A percentile compares a stretch with the other conserved stretches of the same genome.
Evolutionary conservation across 2,329 filamentous ascomycete genomes (phyloP).

Genomic region (Ceratocystis albifundus): DNA sequence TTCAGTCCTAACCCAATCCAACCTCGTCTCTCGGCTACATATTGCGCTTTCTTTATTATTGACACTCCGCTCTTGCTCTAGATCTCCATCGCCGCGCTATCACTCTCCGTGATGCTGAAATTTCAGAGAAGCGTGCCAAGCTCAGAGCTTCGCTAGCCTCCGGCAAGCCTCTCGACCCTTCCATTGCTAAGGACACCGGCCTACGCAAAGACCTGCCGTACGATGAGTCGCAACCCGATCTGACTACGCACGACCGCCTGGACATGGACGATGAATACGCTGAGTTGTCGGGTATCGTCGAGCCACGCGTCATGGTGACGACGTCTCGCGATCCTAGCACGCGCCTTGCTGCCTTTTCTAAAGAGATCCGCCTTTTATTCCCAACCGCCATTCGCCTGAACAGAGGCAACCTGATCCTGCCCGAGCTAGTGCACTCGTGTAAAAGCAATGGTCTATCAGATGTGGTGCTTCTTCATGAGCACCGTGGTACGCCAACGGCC

Average conservation of each 20-base stretch:
- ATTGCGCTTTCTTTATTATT: neutral
- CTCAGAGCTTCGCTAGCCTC: slow-evolving; percentile 76
- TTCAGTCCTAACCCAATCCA: neutral
- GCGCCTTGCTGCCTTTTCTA: slow-evolving; percentile 77
- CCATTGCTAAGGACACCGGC: slow-evolving; percentile 74
- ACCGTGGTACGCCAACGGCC: slow-evolving; percentile 82
- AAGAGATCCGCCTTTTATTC: slow-evolving; percentile 74
- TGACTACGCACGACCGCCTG: slow-evolving; percentile 54
- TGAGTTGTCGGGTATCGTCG: slow-evolving; percentile 78
- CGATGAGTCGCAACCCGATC: slow-evolving; percentile 68
- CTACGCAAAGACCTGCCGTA: slow-evolving; percentile 85
- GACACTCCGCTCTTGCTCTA: slow-evolving; percentile 6
- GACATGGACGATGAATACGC: slow-evolving; percentile 84
- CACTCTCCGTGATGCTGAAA: slow-evolving; percentile 79
- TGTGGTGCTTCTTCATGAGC: slow-evolving; percentile 79
- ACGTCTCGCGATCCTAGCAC: slow-evolving; percentile 82
- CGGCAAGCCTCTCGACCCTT: slow-evolving; percentile 71
- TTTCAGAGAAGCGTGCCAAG: slow-evolving; percentile 80
- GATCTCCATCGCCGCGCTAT: slow-evolving; percentile 81
- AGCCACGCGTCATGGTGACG: slow-evolving; percentile 74
- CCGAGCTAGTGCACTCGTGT: slow-evolving; percentile 72
- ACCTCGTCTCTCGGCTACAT: neutral
- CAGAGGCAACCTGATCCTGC: slow-evolving; percentile 77
- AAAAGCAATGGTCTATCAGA: slow-evolving; percentile 72
- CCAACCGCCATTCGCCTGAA: slow-evolving; percentile 83